Evolutionary conservation across 2,329 filamentous ascomycete species (phyloP).

Genomic region (Phaeosphaeriaceae sp.): DNA sequence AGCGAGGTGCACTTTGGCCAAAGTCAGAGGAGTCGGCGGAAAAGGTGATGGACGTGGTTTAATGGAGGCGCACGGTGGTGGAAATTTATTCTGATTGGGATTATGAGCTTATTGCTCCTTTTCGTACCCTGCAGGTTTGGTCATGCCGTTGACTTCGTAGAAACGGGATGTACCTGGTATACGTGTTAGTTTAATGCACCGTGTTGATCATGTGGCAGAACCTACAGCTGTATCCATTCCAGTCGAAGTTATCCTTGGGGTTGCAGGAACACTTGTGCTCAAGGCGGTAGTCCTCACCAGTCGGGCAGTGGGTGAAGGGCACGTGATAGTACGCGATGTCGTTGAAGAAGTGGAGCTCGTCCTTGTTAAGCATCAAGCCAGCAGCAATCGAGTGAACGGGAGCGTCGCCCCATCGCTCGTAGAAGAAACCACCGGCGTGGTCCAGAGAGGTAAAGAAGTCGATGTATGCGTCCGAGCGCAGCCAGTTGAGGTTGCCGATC

Average conservation of each 20-base stretch:
- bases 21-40: conserved; percentile 34
- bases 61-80: conserved; percentile 6
- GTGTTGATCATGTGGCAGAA: conserved; percentile 15
- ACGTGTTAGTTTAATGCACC: conserved; percentile 13
- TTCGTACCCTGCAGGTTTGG: conserved; percentile 87
- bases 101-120: conserved; percentile 60
- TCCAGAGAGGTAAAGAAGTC: conserved; percentile 93
- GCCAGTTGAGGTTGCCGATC: conserved; percentile 91
- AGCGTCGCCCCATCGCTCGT: conserved; percentile 97
- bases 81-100: conserved; percentile 14
- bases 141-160: conserved; percentile 80
- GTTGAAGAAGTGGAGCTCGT: conserved; percentile 98
- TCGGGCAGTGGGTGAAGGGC: conserved; percentile 97
- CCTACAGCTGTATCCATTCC: conserved; percentile 98
- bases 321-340: conserved; percentile 99
- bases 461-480: conserved; percentile 84
- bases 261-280: conserved; percentile 95
- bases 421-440: conserved; percentile 94
- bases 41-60: neutral
- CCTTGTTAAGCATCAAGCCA: conserved; percentile 83
- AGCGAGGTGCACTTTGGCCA: conserved; percentile 38
- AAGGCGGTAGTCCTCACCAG: conserved; percentile 80
- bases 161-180: conserved; percentile 84
- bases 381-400: conserved; percentile 98
- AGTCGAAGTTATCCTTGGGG: conserved; percentile 97